Evolutionary conservation across 176 grass and related monocot genomes (phyloP).

Genomic region (Oryza officinalis): DNA sequence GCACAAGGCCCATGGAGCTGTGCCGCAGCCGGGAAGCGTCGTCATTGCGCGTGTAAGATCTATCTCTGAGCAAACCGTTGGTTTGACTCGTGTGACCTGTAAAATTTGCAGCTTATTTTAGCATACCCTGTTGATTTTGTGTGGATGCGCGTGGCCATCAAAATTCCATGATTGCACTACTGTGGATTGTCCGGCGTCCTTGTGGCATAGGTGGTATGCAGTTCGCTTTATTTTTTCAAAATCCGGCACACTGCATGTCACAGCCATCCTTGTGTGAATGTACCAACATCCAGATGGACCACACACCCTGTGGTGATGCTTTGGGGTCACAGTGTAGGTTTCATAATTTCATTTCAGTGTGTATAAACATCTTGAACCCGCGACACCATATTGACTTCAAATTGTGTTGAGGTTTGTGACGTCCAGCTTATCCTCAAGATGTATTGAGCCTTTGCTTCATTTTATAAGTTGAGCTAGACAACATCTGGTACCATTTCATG

Average conservation of each 20-base stretch:
- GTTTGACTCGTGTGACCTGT: neutral
- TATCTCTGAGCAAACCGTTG: neutral
- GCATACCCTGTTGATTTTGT: neutral
- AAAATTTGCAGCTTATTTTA: neutral
- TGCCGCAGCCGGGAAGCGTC: slow-evolving; percentile 77
- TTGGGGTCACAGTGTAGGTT: neutral
- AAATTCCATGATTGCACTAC: too few species aligned
- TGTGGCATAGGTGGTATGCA: neutral
- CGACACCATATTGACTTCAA: neutral
- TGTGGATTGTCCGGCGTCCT: neutral
- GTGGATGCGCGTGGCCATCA: neutral
- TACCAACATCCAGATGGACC: neutral
- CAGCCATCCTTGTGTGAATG: neutral
- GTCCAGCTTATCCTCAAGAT: neutral
- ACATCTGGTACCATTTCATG: neutral
- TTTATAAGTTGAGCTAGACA: neutral
- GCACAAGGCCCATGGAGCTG: slow-evolving; percentile 76
- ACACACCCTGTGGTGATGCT: neutral
- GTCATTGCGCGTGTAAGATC: slow-evolving; percentile 73
- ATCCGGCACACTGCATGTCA: neutral
- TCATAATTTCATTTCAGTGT: neutral
- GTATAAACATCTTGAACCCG: neutral
- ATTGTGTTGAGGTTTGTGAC: neutral
- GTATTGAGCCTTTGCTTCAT: neutral
- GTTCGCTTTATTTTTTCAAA: neutral